These are phyloP conservation scores for Diospyros kaki DNA, from an alignment of 148 eudicot species.

Conservation along the genomic window DNA sequence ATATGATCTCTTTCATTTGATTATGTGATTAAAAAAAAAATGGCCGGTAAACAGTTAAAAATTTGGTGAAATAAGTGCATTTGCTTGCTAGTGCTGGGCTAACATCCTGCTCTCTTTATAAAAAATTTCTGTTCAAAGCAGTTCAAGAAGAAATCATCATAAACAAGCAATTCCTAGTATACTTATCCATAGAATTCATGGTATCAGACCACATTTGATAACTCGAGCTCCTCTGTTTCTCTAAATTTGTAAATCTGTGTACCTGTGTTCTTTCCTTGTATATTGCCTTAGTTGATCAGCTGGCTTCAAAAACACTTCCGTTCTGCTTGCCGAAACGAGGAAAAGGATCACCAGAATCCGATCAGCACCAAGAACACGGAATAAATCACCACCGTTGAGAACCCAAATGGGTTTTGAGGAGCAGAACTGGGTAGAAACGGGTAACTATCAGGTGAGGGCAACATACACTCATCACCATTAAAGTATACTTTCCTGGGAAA, in stretches of 20 bases:
- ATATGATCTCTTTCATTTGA: not conserved
- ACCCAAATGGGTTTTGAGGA: constrained; percentile 14
- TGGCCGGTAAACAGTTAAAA: not conserved
- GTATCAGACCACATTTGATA: not conserved
- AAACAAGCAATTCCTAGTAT: not conserved
- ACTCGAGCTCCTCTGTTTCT: not conserved
- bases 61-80: not conserved
- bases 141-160: constrained; percentile 1
- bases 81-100: not conserved
- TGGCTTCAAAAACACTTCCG: constrained; percentile 14
- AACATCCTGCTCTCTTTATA: not conserved
- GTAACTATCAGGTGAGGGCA: constrained; percentile 71
- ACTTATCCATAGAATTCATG: constrained; percentile 7
- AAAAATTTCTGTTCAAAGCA: not conserved
- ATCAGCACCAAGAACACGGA: constrained; percentile 17
- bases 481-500: constrained; percentile 80
- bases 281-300: not conserved
- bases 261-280: constrained; percentile 5
- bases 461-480: constrained; percentile 78
- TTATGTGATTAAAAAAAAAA: not conserved
- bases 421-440: constrained; percentile 64
- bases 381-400: constrained; percentile 3
- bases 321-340: constrained; percentile 10
- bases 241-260: constrained; percentile 12
- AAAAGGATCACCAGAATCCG: constrained; percentile 10